Percentiles rank a stretch among this genome's conserved stretches.
These are phyloP conservation scores for Mycena belliarum DNA, from an alignment of 768 basidiomycete genomes.

Conservation along the genomic window DNA sequence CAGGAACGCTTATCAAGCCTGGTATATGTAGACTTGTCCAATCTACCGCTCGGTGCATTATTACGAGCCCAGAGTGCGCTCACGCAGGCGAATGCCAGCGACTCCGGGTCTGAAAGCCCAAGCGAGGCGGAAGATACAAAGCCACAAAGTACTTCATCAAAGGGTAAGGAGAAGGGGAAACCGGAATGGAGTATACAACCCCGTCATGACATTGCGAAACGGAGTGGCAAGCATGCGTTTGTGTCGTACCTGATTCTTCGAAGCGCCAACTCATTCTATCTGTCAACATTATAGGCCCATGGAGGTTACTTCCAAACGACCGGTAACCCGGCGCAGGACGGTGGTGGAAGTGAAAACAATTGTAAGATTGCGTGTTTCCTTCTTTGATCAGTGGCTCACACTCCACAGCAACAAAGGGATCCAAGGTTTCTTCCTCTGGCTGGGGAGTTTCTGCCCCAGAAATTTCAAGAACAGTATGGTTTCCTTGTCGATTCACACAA, in stretches of 20 bases:
- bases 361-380: slow-evolving; percentile 42
- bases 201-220: slow-evolving; percentile 53
- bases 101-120: slow-evolving; percentile 38
- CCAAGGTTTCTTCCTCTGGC: slow-evolving; percentile 80
- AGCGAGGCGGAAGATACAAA: slow-evolving; percentile 22
- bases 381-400: not conserved
- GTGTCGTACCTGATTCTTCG: slow-evolving; percentile 30
- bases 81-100: slow-evolving; percentile 39
- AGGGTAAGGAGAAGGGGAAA: slow-evolving; percentile 38
- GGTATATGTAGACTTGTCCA: slow-evolving; percentile 49
- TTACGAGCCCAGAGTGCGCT: slow-evolving; percentile 65
- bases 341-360: slow-evolving; percentile 68
- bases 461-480: slow-evolving; percentile 69
- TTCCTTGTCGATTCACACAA: slow-evolving; percentile 72
- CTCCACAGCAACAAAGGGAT: slow-evolving; percentile 71
- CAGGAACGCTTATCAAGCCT: not conserved
- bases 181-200: slow-evolving; percentile 44
- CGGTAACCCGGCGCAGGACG: slow-evolving; percentile 70
- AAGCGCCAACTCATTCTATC: slow-evolving; percentile 12
- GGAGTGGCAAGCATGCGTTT: slow-evolving; percentile 85
- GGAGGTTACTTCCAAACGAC: slow-evolving; percentile 83
- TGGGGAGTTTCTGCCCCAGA: slow-evolving; percentile 64
- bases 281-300: slow-evolving; percentile 55
- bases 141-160: slow-evolving; percentile 24
- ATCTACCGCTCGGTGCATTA: slow-evolving; percentile 63